phyloP scores from a whole-genome alignment of 805 yeast genomes.

The Phaffomyces antillensis region DNA sequence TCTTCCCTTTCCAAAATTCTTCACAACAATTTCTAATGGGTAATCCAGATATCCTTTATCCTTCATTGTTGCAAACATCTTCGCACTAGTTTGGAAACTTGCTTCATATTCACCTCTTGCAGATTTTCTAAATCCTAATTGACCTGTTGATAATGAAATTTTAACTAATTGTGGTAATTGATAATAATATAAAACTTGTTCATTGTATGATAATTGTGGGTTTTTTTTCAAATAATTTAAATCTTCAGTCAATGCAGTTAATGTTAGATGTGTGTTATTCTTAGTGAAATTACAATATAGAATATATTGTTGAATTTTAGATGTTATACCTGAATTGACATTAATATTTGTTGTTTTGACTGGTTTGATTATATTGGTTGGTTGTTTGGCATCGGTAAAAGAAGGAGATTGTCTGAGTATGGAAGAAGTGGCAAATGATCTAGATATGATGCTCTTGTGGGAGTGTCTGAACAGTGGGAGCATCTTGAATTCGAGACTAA shows the following conservation, averaged over 20 bases:
- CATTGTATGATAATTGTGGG: constrained; percentile 49
- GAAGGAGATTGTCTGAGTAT: constrained; percentile 9
- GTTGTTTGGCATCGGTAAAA: not conserved
- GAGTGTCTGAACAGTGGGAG: not conserved
- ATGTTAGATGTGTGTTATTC: constrained; percentile 77
- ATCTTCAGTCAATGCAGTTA: constrained; percentile 66
- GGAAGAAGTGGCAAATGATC: constrained; percentile 4
- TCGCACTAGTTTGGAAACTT: constrained; percentile 73
- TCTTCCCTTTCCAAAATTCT: constrained; percentile 85
- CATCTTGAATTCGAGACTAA: not conserved
- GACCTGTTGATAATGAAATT: constrained; percentile 70
- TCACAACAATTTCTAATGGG: constrained; percentile 68
- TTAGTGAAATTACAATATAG: constrained; percentile 70
- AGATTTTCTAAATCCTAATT: constrained; percentile 81
- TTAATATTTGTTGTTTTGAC: not conserved
- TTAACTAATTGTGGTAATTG: constrained; percentile 73
- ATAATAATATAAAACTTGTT: constrained; percentile 69
- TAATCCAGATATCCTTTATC: constrained; percentile 50
- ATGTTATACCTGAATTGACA: constrained; percentile 11
- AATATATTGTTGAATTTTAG: constrained; percentile 51
- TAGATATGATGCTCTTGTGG: not conserved
- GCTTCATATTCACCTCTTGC: constrained; percentile 94
- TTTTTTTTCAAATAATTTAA: constrained; percentile 49
- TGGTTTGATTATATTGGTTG: constrained; percentile 6
- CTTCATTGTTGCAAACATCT: constrained; percentile 64